These are phyloP conservation scores for Lactifluus pinguis DNA, from an alignment of 768 basidiomycete genomes.

Conservation along the genomic window DNA sequence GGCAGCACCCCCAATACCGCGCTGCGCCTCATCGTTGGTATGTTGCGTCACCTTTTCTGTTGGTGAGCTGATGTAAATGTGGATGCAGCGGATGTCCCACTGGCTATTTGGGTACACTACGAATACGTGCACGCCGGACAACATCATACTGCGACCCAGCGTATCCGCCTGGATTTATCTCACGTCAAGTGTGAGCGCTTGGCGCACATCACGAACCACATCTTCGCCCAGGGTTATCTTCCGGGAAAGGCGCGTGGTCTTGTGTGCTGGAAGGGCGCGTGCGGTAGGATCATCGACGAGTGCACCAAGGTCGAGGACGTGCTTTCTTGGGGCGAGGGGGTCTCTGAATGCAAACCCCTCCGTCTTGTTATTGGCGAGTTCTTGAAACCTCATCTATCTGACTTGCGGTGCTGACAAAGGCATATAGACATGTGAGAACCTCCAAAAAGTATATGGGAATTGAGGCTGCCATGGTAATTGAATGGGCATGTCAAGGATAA, in stretches of 20 bases:
- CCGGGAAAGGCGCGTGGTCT: constrained; percentile 28
- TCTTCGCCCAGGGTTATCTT: constrained; percentile 35
- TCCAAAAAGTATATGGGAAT: not conserved
- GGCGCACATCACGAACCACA: constrained; percentile 40
- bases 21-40: constrained; percentile 38
- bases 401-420: not conserved
- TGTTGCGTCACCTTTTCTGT: not conserved
- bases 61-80: not conserved
- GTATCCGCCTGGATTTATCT: constrained; percentile 31
- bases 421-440: not conserved
- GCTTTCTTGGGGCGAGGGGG: constrained; percentile 27
- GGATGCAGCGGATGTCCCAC: constrained; percentile 32
- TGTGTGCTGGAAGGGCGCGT: constrained; percentile 35
- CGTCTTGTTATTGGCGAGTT: constrained; percentile 31
- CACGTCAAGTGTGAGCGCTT: constrained; percentile 30
- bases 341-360: constrained; percentile 29
- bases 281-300: constrained; percentile 30
- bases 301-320: constrained; percentile 22
- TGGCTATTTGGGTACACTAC: constrained; percentile 38
- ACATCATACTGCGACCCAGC: constrained; percentile 32
- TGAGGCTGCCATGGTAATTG: too few relatives aligned
- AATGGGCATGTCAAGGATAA: too few relatives aligned
- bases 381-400: not conserved
- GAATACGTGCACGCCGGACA: constrained; percentile 29
- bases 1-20: constrained; percentile 37